Evolutionary conservation across 306 rosid species (phyloP).

Genomic region (Lathyrus sativus): DNA sequence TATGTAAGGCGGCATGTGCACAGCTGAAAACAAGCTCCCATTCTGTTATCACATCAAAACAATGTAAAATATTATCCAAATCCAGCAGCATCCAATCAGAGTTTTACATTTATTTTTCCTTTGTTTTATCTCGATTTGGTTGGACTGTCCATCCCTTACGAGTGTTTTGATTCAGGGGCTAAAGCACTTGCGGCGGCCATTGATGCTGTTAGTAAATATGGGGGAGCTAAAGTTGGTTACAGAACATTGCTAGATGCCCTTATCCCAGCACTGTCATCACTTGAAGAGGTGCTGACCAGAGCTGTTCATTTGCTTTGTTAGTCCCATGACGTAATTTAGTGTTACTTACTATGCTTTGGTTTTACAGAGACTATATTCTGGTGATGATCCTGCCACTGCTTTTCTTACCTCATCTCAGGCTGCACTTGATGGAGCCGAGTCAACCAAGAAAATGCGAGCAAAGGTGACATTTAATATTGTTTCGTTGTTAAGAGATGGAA

Average conservation of each 20-base stretch:
- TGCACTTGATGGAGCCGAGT: conserved; percentile 82
- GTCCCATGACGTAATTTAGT: conserved; percentile 28
- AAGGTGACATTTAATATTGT: conserved; percentile 54
- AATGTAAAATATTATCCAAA: conserved; percentile 56
- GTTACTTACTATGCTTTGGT: conserved; percentile 34
- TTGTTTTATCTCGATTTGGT: conserved; percentile 16
- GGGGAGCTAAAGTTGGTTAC: conserved; percentile 92
- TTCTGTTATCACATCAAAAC: conserved; percentile 51
- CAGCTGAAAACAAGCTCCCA: conserved; percentile 62
- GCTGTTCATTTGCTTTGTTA: conserved; percentile 28
- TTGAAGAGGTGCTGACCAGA: conserved; percentile 63
- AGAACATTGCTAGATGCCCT: conserved; percentile 95
- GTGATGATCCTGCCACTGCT: conserved; percentile 72
- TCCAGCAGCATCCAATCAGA: conserved; percentile 28
- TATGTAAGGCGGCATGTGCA: conserved; percentile 76
- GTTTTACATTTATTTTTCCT: background rate
- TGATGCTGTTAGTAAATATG: conserved; percentile 88
- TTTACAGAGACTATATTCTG: conserved; percentile 67
- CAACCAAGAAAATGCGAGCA: conserved; percentile 84
- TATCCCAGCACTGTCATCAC: conserved; percentile 76
- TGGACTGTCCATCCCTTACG: conserved; percentile 23
- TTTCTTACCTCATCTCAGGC: conserved; percentile 82
- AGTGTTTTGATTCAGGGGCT: conserved; percentile 68
- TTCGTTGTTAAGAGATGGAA: conserved; percentile 18
- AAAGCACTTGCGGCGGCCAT: conserved; percentile 80